Conservation (phyloP, 371 early-diverging fungal species). For the Apophysomyces elegans region DNA sequence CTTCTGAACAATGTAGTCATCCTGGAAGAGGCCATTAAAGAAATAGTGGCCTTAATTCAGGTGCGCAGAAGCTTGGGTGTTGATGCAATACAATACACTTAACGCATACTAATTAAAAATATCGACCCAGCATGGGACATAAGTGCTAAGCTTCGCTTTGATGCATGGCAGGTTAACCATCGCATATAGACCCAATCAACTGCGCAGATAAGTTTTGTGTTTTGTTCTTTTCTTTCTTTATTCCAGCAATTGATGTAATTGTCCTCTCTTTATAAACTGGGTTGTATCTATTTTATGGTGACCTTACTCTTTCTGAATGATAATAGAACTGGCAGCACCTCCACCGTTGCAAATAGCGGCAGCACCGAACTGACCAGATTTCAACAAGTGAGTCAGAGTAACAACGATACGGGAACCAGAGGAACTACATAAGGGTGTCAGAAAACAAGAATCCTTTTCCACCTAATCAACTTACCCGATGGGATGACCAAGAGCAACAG, state of each 20-base stretch:
- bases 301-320: conserved; percentile 73
- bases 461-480: conserved; percentile 66
- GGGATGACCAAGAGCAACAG: conserved; percentile 94
- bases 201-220: too few species aligned
- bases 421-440: conserved; percentile 42
- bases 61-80: conserved; percentile 72
- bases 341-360: conserved; percentile 95
- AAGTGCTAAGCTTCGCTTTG: too few species aligned
- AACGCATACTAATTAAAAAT: neutral
- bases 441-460: neutral
- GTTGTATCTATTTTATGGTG: neutral
- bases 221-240: too few species aligned
- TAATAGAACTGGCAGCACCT: conserved; percentile 86
- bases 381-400: conserved; percentile 82
- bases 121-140: too few species aligned
- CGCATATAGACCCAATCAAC: too few species aligned
- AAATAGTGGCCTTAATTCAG: conserved; percentile 81
- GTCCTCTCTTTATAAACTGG: too few species aligned
- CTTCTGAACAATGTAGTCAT: conserved; percentile 83
- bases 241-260: too few species aligned
- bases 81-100: conserved; percentile 54
- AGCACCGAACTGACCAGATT: conserved; percentile 79
- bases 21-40: conserved; percentile 85
- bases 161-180: too few species aligned
- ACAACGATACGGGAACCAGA: conserved; percentile 91